Base-by-base conservation (phyloP, 176 grass and related monocot genomes). In the Oryza officinalis region DNA sequence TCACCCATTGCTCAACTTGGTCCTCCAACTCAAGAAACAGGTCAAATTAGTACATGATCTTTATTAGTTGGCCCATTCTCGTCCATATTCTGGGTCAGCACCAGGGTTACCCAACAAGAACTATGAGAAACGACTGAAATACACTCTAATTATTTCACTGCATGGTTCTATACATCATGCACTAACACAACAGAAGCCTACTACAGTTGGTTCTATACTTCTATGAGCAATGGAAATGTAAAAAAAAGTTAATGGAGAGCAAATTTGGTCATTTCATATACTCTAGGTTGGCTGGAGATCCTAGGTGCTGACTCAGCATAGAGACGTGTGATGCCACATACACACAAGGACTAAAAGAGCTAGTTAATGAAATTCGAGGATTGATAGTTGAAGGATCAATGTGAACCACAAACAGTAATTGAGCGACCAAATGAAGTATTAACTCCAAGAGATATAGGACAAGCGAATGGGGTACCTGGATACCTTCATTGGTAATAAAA, bases 391-490 rank as follows among this genome's bases (percentile, higher is more conserved):
- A 61, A 61, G 57, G 57, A 61, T 9, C 57, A 61, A 23, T 4
- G 4, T 9, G 57, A 11, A 11, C 57, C 57, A 61, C 22, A 25
- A 20, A 25, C 57, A 4, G 57, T 25, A 23, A 25, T 25, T 61
- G 0, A 10, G n/a, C 9, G n/a, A 61, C 57, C 57, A 61, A 61
- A 61, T 25, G 9, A 25, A 61, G 8, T 10, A 22, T 10, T 60
- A 40, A 20, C 22, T 25, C 22, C 54, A 60, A 60, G 18, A 68
- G 79, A 73, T 61, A 72, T 40, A 47, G 70, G 26, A 87, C 46
- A 80, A 67, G 28, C 28, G 23, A 80, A 50, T 86, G 80, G 76
- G 49, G 49, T 88, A 95, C 93, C 91, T 93, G 64, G 64, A 86
- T 81, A 47, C 71, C 83, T 88, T 82, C 35, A 12, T 60, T 85